These are phyloP conservation scores for Schizophyllum amplum DNA, from an alignment of 1,284 basidiomycete species.

Conservation along the genomic window DNA sequence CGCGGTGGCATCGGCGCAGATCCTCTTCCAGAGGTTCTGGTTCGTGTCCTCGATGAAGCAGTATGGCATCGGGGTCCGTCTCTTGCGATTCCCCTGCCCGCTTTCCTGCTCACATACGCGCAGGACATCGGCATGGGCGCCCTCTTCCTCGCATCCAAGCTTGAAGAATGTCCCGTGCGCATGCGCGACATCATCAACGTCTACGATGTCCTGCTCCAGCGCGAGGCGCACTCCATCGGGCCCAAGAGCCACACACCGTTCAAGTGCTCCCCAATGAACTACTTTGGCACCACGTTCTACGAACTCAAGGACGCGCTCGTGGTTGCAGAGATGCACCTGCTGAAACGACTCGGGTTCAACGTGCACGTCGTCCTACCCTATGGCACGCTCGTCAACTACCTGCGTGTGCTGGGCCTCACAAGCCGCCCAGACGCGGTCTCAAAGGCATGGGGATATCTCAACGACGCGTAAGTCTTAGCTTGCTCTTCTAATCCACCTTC, in stretches of 20 bases:
- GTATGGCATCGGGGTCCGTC: constrained; percentile 80
- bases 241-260: constrained; percentile 38
- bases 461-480: constrained; percentile 73
- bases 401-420: constrained; percentile 81
- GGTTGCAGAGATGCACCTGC: constrained; percentile 94
- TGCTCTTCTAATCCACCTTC: too few species aligned
- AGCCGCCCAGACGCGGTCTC: constrained; percentile 64
- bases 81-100: constrained; percentile 1
- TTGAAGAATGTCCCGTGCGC: constrained; percentile 88
- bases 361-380: constrained; percentile 89
- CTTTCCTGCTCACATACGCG: constrained; percentile 3
- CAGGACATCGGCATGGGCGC: constrained; percentile 92
- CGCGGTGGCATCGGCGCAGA: constrained; percentile 93
- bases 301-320: constrained; percentile 87
- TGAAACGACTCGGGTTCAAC: constrained; percentile 90
- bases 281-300: constrained; percentile 79
- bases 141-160: constrained; percentile 90
- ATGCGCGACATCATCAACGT: constrained; percentile 94
- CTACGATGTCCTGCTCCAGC: constrained; percentile 80
- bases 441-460: constrained; percentile 83
- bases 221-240: constrained; percentile 36
- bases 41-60: constrained; percentile 91
- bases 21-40: constrained; percentile 96
- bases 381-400: constrained; percentile 91
- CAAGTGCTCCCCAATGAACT: constrained; percentile 76